Evolutionary conservation across 257 asterid species (phyloP), one percentile per base, ranked within the genome.

Genomic region (Vinca minor): DNA sequence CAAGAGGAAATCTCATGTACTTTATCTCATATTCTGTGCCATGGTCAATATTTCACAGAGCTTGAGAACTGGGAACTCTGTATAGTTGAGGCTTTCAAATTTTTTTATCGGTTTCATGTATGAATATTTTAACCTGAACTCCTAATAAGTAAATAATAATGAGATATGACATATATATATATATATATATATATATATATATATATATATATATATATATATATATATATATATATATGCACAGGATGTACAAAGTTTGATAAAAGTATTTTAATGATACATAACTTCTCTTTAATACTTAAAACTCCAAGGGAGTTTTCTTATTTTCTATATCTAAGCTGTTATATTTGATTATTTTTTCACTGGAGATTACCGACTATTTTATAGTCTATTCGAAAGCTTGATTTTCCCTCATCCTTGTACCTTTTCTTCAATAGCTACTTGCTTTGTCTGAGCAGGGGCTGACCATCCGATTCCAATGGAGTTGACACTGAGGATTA

Each of bases 391-490:
- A 35, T 47, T 10, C 28, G 12, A 20, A 56, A 10, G 25, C 38
- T 12, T 64, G n/a, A 52, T 25, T 29, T 48, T 67, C 73, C 67
- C 42, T n/a, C n/a, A n/a, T n/a, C n/a, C n/a, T n/a, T n/a, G n/a
- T n/a, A n/a, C n/a, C n/a, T n/a, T n/a, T n/a, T n/a, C n/a, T n/a
- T n/a, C n/a, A 41, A 15, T 23, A n/a, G 47, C 26, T 44, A 25
- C 41, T 29, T 48, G 12, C 44, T 9, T 61, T 49, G 59, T 46
- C 67, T 69, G 73, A 66, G n/a, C 82, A 90, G 97, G 95, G 59
- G 97, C 95, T 76, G 97, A 90, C 77, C 90, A 90, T 84, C 85
- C 73, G 56, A 85, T 90, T 59, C 96, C 95, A 38, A 78, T 85
- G 90, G 97, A 87, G 77, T 77, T 90, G 79, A 80, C 86, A 12